Conservation (phyloP, 2,329 filamentous ascomycete species). For the Aureobasidium musti region DNA sequence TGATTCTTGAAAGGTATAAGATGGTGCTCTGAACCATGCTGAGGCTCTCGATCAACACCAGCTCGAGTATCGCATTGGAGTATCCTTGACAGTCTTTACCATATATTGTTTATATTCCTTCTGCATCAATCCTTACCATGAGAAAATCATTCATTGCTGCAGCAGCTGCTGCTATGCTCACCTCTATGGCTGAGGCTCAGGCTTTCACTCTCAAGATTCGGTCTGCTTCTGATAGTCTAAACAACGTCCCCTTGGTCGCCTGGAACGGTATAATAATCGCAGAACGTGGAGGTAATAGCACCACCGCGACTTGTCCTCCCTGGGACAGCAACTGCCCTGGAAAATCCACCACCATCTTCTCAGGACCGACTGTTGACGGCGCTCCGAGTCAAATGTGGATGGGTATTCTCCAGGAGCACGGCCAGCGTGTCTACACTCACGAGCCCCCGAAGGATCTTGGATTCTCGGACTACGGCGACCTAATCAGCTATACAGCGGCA, state of each 20-base stretch:
- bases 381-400: background rate
- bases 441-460: background rate
- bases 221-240: background rate
- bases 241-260: background rate
- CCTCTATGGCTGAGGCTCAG: background rate
- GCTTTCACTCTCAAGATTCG: background rate
- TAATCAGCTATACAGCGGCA: constrained; percentile 10
- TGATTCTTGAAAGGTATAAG: background rate
- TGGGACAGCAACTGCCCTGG: background rate
- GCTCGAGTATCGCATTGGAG: background rate
- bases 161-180: constrained; percentile 8
- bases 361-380: background rate
- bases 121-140: background rate
- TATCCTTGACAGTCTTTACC: background rate
- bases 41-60: background rate
- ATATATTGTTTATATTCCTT: background rate
- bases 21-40: background rate
- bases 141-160: background rate
- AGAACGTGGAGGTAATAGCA: background rate
- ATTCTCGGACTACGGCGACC: background rate
- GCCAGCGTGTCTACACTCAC: constrained; percentile 9
- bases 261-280: constrained; percentile 10
- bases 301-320: background rate
- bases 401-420: constrained; percentile 1
- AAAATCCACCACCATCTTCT: background rate